phyloP scores from a whole-genome alignment of 2,329 filamentous ascomycete genomes.

The Alternaria longipes region DNA sequence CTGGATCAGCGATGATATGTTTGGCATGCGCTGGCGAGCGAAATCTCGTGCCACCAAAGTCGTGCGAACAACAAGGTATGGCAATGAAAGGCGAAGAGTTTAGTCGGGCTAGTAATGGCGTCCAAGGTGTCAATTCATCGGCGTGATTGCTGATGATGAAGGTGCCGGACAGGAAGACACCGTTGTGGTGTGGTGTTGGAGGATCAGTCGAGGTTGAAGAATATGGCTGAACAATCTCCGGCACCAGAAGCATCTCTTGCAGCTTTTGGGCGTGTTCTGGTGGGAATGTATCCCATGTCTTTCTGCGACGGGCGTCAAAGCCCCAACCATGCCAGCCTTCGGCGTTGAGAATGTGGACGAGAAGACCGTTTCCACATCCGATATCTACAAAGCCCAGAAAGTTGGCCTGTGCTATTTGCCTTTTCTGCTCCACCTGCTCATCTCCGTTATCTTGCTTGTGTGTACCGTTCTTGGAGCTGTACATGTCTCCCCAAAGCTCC shows the following conservation, averaged over 20 bases:
- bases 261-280: conserved; percentile 59
- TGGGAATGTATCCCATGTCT: conserved; percentile 82
- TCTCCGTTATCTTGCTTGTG: conserved; percentile 10
- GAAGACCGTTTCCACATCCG: conserved; percentile 91
- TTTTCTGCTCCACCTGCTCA: conserved; percentile 9
- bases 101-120: conserved; percentile 81
- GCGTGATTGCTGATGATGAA: conserved; percentile 98
- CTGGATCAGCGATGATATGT: conserved; percentile 29
- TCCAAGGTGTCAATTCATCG: conserved; percentile 96
- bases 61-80: conserved; percentile 95
- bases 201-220: conserved; percentile 32
- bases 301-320: conserved; percentile 86
- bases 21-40: conserved; percentile 62
- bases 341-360: conserved; percentile 80
- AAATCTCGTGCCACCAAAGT: conserved; percentile 77
- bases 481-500: conserved; percentile 90
- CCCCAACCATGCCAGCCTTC: conserved; percentile 90
- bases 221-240: conserved; percentile 53
- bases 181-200: conserved; percentile 57
- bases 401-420: not conserved
- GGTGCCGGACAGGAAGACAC: conserved; percentile 75
- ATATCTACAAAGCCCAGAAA: conserved; percentile 97
- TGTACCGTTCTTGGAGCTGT: conserved; percentile 52
- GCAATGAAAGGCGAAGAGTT: conserved; percentile 84
- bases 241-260: conserved; percentile 69